Evolutionary conservation across 139 green algal genomes (phyloP), one percentile per base, ranked within the genome.

Genomic region (Spirogloea muscicola): DNA sequence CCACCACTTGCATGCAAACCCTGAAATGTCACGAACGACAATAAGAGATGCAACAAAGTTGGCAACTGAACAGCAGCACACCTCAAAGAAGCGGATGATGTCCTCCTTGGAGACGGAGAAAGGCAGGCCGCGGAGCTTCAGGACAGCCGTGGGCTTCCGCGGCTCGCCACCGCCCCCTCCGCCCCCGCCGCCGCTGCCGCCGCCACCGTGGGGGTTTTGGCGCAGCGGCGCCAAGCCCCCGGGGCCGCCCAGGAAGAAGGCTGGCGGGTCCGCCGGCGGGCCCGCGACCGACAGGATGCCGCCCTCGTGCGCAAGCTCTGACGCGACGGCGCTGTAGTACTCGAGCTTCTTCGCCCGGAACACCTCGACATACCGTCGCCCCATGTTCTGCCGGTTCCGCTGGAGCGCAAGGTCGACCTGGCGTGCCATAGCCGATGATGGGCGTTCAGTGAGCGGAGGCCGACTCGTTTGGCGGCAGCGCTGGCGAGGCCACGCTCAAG

Each of bases 341-440:
- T 82, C 81, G 25, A 29, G 25, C 37, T 73, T 68, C 57, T 70
- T 68, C 6, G 37, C 25, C 2, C 9, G 55, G 40, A 79, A 78
- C 4, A 82, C 37, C 88, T 96, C 91, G 39, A 96, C 90, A 76
- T 96, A 96, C 51, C 91, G 79, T 42, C 81, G 79, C 10, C 87
- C 88, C 62, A 96, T 85, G 60, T 90, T 73, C 44, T 88, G 70
- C 3, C 86, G 83, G 65, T 96, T 87, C 40, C 65, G 41, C 74
- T 81, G 71, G 3, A n/a, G 49, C n/a, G 61, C 4, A n/a, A n/a
- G n/a, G n/a, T n/a, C n/a, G n/a, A n/a, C n/a, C n/a, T n/a, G n/a
- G n/a, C n/a, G n/a, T n/a, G n/a, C n/a, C n/a, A n/a, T n/a, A n/a
- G n/a, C n/a, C n/a, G n/a, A n/a, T n/a, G n/a, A n/a, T n/a, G n/a